Base-by-base conservation (phyloP, 2,329 filamentous ascomycete species). In the Fusarium zealandicum region DNA sequence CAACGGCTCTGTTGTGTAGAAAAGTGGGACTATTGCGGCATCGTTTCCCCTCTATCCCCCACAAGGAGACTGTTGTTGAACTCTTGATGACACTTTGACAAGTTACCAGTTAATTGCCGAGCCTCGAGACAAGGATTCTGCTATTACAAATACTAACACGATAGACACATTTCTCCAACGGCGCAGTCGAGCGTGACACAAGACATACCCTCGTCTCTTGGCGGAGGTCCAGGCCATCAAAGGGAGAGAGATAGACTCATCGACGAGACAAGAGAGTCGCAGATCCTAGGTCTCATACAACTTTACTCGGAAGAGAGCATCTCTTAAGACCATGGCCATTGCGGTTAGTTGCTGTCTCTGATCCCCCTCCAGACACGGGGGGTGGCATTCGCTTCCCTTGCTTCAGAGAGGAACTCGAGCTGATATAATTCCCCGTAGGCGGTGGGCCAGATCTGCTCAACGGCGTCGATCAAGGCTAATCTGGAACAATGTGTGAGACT, bases 381-480 rank as follows among this genome's bases (percentile, higher is more conserved):
- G n/a, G 39, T 45, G 42, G 47, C 9, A 27, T 25, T n/a, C 12
- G 9, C 27, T 20, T 17, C 55, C 57, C 57, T 61, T 58, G 52
- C 57, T 58, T 50, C 36, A 31, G 40, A 30, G 49, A 51, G 54
- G 46, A 27, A 17, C 28, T 10, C 31, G 20, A 56, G 31, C 58
- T 57, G 50, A 62, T 18, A 22, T 17, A 18, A 51, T 37, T 36
- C 47, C 16, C 10, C 32, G n/a, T 48, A 96, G 92, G 92, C 92
- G 62, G 81, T 96, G 38, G 93, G 92, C 28, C 93, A 97, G 76
- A 85, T 97, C 74, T 93, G 92, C 76, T 93, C 92, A 31, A 96
- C 91, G 53, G 82, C 87, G 57, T 90, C 84, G 60, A 86, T 95
- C 79, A 76, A 83, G 61, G 83, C 89, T 67, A 98, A 97, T 72